Evolutionary conservation across 2,329 filamentous ascomycete species (phyloP).

Genomic region (Neurospora sp.): DNA sequence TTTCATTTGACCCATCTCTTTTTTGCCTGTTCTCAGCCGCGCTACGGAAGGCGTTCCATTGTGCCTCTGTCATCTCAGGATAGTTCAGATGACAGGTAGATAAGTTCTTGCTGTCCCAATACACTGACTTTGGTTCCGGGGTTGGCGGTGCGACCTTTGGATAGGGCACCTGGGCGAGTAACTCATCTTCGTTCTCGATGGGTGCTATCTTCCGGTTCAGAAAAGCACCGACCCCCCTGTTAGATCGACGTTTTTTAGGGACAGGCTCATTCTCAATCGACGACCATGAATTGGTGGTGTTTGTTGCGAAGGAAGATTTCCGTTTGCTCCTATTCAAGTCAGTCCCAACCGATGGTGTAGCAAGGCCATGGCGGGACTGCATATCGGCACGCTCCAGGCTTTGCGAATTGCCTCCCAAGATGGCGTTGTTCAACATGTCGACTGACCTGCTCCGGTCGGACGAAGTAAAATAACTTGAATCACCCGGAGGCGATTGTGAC

Average conservation of each 20-base stretch:
- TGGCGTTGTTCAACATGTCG: conserved; percentile 41
- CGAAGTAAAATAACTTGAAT: conserved; percentile 17
- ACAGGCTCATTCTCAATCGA: conserved; percentile 31
- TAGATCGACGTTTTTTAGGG: conserved; percentile 48
- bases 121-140: conserved; percentile 44
- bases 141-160: conserved; percentile 27
- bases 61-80: conserved; percentile 53
- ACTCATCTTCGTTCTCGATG: conserved; percentile 31
- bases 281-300: conserved; percentile 35
- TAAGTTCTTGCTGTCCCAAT: conserved; percentile 45
- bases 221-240: conserved; percentile 27
- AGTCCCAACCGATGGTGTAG: conserved; percentile 15
- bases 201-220: conserved; percentile 19
- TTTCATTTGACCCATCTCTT: conserved; percentile 41
- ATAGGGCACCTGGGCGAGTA: conserved; percentile 44
- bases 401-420: conserved; percentile 44
- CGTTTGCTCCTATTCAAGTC: conserved; percentile 42
- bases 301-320: conserved; percentile 40
- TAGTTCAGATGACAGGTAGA: conserved; percentile 52
- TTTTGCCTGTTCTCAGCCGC: conserved; percentile 42
- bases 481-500: conserved; percentile 7
- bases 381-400: conserved; percentile 43
- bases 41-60: conserved; percentile 45
- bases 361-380: conserved; percentile 25
- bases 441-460: conserved; percentile 29